A percentile compares a stretch with the other conserved stretches of the same genome.
Conservation (phyloP, 2,329 filamentous ascomycete species). For the Aspergillus sp. region DNA sequence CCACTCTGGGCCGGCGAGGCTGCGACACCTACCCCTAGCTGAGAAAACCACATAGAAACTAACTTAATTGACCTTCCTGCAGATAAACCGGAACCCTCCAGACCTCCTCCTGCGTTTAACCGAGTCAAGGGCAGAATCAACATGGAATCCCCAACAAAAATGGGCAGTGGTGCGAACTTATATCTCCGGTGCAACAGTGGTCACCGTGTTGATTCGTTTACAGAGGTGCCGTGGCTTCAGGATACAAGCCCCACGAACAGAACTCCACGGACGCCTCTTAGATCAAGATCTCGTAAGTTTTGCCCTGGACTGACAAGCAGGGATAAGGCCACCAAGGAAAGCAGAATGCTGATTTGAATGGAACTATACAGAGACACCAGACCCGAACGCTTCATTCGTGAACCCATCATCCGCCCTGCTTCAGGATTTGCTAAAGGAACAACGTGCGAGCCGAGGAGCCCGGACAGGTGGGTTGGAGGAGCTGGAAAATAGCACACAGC, state of each 20-base stretch:
- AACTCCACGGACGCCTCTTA: slow-evolving; percentile 24
- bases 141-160: slow-evolving; percentile 32
- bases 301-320: not conserved
- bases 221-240: slow-evolving; percentile 31
- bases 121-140: slow-evolving; percentile 31
- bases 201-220: slow-evolving; percentile 10
- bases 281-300: slow-evolving; percentile 23
- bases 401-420: slow-evolving; percentile 41
- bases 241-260: slow-evolving; percentile 28
- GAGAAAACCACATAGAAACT: slow-evolving; percentile 12
- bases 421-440: slow-evolving; percentile 42
- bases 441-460: slow-evolving; percentile 38
- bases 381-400: slow-evolving; percentile 32
- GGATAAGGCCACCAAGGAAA: not conserved
- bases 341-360: slow-evolving; percentile 10
- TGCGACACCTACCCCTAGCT: not conserved
- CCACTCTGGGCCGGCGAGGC: not conserved
- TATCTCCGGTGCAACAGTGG: not conserved
- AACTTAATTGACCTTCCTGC: slow-evolving; percentile 11
- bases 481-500: slow-evolving; percentile 23
- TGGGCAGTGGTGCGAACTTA: slow-evolving; percentile 18
- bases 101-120: slow-evolving; percentile 31
- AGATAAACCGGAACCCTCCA: slow-evolving; percentile 25
- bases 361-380: slow-evolving; percentile 27
- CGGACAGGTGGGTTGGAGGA: slow-evolving; percentile 25